Conservation (phyloP, 2,329 filamentous ascomycete species). For the Microdochium nivale region DNA sequence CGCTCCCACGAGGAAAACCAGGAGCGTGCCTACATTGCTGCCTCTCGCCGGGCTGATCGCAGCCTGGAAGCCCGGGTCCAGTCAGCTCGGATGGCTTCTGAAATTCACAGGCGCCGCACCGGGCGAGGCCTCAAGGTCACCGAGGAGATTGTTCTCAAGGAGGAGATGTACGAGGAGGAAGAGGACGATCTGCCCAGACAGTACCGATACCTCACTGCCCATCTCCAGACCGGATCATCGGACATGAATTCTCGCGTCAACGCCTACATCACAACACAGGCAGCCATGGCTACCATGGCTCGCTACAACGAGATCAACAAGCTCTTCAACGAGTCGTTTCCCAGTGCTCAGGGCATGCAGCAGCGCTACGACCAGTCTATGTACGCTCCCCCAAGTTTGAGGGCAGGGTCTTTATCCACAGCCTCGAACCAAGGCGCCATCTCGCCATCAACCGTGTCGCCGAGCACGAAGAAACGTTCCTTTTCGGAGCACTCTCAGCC, state of each 20-base stretch:
- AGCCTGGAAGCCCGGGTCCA: slow-evolving; percentile 82
- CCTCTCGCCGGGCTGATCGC: slow-evolving; percentile 77
- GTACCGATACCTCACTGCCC: slow-evolving; percentile 53
- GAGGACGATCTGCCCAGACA: slow-evolving; percentile 69
- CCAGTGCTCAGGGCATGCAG: slow-evolving; percentile 22
- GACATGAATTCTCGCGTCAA: slow-evolving; percentile 56
- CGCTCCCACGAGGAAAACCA: slow-evolving; percentile 75
- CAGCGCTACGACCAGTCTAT: slow-evolving; percentile 17
- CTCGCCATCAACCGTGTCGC: slow-evolving; percentile 2
- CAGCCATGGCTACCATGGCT: slow-evolving; percentile 33
- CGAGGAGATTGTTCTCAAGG: slow-evolving; percentile 77
- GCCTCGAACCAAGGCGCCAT: slow-evolving; percentile 1
- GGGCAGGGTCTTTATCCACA: slow-evolving; percentile 8
- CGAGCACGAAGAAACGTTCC: slow-evolving; percentile 8
- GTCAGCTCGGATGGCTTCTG: slow-evolving; percentile 80
- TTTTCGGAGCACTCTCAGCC: slow-evolving; percentile 10
- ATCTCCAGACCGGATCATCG: slow-evolving; percentile 50
- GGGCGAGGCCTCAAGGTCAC: slow-evolving; percentile 75
- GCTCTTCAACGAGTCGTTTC: slow-evolving; percentile 37
- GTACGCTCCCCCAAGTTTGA: slow-evolving; percentile 16
- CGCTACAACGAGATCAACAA: slow-evolving; percentile 37
- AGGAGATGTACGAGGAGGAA: slow-evolving; percentile 95
- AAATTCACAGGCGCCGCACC: slow-evolving; percentile 81
- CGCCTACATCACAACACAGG: slow-evolving; percentile 31
- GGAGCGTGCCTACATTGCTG: slow-evolving; percentile 85